Evolutionary conservation across 768 basidiomycete genomes (phyloP).

Genomic region (Termitomyces sp.): DNA sequence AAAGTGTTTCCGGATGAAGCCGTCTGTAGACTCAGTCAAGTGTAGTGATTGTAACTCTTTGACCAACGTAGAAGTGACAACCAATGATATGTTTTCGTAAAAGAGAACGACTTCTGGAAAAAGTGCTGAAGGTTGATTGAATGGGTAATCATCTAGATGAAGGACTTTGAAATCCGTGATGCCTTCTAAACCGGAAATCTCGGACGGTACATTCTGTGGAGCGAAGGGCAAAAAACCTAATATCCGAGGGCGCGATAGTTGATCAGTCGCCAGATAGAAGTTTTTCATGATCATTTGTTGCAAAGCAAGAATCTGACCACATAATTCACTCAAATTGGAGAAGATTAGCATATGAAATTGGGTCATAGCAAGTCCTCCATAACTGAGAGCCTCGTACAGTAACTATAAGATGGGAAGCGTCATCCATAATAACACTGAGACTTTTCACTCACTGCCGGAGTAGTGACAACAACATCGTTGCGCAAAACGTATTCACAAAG

Average conservation of each 20-base stretch:
- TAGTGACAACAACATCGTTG: constrained; percentile 16
- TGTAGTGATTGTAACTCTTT: constrained; percentile 46
- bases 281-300: constrained; percentile 43
- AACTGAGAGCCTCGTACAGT: constrained; percentile 35
- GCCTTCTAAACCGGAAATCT: constrained; percentile 36
- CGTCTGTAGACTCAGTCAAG: constrained; percentile 25
- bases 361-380: constrained; percentile 36
- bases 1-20: constrained; percentile 39
- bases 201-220: constrained; percentile 24
- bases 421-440: neutral
- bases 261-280: constrained; percentile 37
- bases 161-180: constrained; percentile 36
- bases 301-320: constrained; percentile 32
- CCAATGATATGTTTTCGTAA: constrained; percentile 40
- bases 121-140: constrained; percentile 20
- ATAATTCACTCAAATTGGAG: constrained; percentile 30
- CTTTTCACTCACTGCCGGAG: constrained; percentile 32
- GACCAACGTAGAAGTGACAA: constrained; percentile 38
- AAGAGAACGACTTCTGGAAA: constrained; percentile 50
- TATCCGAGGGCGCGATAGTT: constrained; percentile 37
- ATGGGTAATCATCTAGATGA: constrained; percentile 31
- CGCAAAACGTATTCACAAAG: neutral
- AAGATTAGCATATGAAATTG: constrained; percentile 46
- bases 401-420: constrained; percentile 25
- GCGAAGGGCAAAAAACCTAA: constrained; percentile 27